Conservation (phyloP, 2,329 filamentous ascomycete genomes). For the Periconia digitata region DNA sequence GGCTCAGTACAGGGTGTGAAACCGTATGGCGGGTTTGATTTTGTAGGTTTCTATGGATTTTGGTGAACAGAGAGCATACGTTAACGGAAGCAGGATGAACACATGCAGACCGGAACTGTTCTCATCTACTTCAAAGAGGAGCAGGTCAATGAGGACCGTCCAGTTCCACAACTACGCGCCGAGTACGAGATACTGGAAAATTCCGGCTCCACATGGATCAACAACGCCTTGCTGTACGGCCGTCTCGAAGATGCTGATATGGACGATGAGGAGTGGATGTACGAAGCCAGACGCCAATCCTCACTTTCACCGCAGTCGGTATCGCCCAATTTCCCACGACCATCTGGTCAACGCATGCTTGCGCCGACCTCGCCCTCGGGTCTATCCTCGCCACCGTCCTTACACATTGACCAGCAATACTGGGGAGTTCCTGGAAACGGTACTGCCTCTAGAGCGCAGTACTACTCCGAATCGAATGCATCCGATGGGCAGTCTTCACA, state of each 20-base stretch:
- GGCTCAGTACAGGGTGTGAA: conserved; percentile 31
- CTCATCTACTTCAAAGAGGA: conserved; percentile 45
- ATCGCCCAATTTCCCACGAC: conserved; percentile 15
- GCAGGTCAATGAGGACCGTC: conserved; percentile 37
- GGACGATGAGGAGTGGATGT: conserved; percentile 31
- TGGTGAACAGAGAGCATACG: not conserved
- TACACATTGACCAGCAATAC: conserved; percentile 30
- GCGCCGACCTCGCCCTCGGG: conserved; percentile 26
- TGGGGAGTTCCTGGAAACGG: conserved; percentile 16
- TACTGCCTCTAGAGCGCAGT: conserved; percentile 16
- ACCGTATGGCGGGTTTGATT: conserved; percentile 41
- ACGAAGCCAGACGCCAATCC: conserved; percentile 25
- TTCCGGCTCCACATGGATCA: conserved; percentile 41
- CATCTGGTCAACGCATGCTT: conserved; percentile 25
- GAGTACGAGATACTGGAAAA: conserved; percentile 38
- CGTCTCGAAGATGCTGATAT: conserved; percentile 35
- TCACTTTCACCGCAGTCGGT: conserved; percentile 14
- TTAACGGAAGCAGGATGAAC: conserved; percentile 36
- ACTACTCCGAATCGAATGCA: conserved; percentile 15
- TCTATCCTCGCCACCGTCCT: conserved; percentile 28
- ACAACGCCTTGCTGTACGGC: conserved; percentile 38
- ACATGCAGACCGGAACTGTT: conserved; percentile 43
- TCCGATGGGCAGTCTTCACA: conserved; percentile 11
- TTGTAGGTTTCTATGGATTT: conserved; percentile 21
- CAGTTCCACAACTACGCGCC: conserved; percentile 38